A percentile compares a stretch with the other conserved stretches of the same genome.
These are phyloP conservation scores for Peronosclerospora sorghi DNA, from an alignment of 352 stramenopile genomes.

Conservation along the genomic window DNA sequence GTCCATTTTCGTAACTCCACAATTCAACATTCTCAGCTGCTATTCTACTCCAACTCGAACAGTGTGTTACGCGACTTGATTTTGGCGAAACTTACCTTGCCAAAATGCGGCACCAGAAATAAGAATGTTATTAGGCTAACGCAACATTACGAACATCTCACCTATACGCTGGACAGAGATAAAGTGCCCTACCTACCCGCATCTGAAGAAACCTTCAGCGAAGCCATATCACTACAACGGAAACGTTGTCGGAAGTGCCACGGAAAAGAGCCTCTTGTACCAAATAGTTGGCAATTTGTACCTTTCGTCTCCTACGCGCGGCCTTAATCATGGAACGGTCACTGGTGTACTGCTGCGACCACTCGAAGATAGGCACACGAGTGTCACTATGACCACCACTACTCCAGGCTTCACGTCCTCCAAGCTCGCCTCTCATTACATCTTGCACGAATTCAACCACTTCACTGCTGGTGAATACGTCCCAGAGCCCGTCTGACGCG, in stretches of 20 bases:
- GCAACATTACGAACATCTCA: conserved; percentile 12
- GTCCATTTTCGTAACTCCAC: too few relatives aligned
- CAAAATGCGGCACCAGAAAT: too few relatives aligned
- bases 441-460: conserved; percentile 87
- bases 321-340: conserved; percentile 87
- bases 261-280: conserved; percentile 85
- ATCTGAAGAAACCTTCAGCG: conserved; percentile 18
- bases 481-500: conserved; percentile 89
- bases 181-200: not conserved
- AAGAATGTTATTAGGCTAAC: too few relatives aligned
- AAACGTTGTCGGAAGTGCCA: conserved; percentile 87
- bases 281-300: conserved; percentile 88
- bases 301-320: conserved; percentile 73
- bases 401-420: conserved; percentile 68
- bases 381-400: conserved; percentile 74
- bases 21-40: too few relatives aligned
- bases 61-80: too few relatives aligned
- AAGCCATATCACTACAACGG: conserved; percentile 86
- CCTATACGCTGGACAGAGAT: not conserved
- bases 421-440: conserved; percentile 75
- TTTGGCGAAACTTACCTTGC: too few relatives aligned
- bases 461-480: conserved; percentile 88
- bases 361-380: conserved; percentile 81
- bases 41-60: too few relatives aligned
- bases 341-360: conserved; percentile 84